Base-by-base conservation (phyloP, 1,284 basidiomycete genomes). In the Tilletia indica region DNA sequence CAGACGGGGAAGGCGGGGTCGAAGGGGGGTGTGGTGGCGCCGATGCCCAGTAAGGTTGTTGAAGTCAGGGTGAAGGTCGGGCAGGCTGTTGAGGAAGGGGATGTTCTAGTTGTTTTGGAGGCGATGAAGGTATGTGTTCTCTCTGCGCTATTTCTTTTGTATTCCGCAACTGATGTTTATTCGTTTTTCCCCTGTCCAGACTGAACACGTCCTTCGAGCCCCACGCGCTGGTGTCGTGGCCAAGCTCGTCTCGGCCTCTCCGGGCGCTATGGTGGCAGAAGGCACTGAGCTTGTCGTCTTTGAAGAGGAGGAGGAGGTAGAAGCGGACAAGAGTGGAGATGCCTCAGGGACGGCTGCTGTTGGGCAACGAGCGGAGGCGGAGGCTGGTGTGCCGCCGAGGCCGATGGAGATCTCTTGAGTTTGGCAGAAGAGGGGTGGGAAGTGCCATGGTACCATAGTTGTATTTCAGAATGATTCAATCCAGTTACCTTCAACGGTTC, bases 261-360 rank as follows among this genome's bases (percentile, higher is more conserved):
- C 91, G 77, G 93, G 92, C 4, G 90, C 92, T 82, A 92, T 94
- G 89, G 92, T 95, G 1, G 90, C 92, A 77, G 94, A 97, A 84
- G 93, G 93, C 1, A 86, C 87, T 78, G 90, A 91, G 79, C 85
- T 96, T 74, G 90, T 95, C 8, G 87, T 89, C 16, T 83, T 86
- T 21, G 79, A 83, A 71, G 67, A 73, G 56, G 49, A 56, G 34
- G 67, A 71, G n/a, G 31, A 67, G n/a, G 11, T 19, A 8, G 51
- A 11, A 19, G 51, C 51, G 51, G 51, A 54, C 6, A 25, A 19
- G 8, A 19, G 21, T 2, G 51, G 51, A 12, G 51, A 54, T 19
- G 8, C 19, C 8, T 19, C 19, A 54, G 51, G 51, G 51, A 8
- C 16, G 8, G 19, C 51, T 54, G 51, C 51, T 54, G 51, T 54